Percentiles rank a stretch among this genome's conserved stretches.
Evolutionary conservation across 2,329 filamentous ascomycete genomes (phyloP).

Genomic region (Colletotrichum sp.): DNA sequence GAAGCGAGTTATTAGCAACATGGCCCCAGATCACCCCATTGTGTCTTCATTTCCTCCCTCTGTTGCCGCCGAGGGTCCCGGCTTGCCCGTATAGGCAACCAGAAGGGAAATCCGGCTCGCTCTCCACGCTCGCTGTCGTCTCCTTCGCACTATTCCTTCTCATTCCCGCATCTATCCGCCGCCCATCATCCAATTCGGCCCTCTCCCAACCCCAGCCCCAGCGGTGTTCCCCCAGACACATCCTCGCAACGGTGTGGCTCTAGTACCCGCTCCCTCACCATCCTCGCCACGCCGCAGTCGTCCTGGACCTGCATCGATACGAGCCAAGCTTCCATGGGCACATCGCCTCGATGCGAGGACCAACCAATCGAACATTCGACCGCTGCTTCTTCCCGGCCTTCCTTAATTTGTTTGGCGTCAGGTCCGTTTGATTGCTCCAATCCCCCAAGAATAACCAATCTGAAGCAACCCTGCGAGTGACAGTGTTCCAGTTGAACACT

Average conservation of each 20-base stretch:
- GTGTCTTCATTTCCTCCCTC: neutral
- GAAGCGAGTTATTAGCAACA: neutral
- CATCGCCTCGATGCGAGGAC: neutral
- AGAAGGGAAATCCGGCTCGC: neutral
- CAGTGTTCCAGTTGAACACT: neutral
- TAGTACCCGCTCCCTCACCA: neutral
- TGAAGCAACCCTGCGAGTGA: neutral
- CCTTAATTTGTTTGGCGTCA: neutral
- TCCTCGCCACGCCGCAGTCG: neutral
- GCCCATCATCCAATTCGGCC: neutral
- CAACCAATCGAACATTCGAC: neutral
- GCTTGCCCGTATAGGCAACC: neutral
- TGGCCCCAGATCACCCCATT: neutral
- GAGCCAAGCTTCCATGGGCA: neutral
- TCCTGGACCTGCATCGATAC: slow-evolving; percentile 4
- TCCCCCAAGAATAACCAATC: neutral
- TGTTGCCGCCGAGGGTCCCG: neutral
- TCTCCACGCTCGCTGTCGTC: neutral
- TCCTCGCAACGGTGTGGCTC: neutral
- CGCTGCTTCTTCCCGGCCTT: neutral
- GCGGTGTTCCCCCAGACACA: neutral
- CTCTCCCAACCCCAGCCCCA: neutral
- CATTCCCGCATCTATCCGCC: neutral
- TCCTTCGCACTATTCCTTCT: no score
- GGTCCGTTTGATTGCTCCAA: neutral